phyloP scores from a whole-genome alignment of 495 filamentous ascomycete species.

The Achaetomiella virescens region DNA sequence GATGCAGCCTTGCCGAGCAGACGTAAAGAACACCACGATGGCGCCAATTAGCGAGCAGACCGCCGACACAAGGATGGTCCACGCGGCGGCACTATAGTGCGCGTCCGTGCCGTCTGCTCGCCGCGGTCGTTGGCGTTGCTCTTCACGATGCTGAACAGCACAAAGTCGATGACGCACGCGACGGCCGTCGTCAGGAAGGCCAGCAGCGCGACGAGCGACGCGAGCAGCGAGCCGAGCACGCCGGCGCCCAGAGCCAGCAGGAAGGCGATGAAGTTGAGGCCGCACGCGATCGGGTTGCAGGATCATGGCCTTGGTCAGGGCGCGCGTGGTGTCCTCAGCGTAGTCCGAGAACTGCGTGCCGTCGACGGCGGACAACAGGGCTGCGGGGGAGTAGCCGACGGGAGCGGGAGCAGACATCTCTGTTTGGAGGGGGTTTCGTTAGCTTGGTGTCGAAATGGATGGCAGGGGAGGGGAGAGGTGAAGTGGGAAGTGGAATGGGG shows the following conservation, averaged over 20 bases:
- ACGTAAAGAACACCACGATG: slow-evolving; percentile 52
- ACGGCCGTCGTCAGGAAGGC: slow-evolving; percentile 52
- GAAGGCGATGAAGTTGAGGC: slow-evolving; percentile 54
- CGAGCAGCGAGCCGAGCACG: slow-evolving; percentile 46
- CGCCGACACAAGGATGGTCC: slow-evolving; percentile 46
- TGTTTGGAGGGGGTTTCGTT: slow-evolving; percentile 23
- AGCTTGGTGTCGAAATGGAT: slow-evolving; percentile 2
- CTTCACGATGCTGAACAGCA: slow-evolving; percentile 46
- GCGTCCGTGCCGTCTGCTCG: slow-evolving; percentile 25
- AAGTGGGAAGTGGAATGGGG: neutral
- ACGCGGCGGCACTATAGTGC: slow-evolving; percentile 42
- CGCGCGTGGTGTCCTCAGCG: slow-evolving; percentile 37
- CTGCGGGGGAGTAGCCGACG: slow-evolving; percentile 50
- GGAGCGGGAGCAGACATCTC: slow-evolving; percentile 39
- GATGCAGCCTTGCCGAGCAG: slow-evolving; percentile 39
- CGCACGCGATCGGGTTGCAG: slow-evolving; percentile 56
- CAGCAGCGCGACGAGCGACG: slow-evolving; percentile 40
- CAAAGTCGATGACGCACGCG: slow-evolving; percentile 51
- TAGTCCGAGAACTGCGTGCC: slow-evolving; percentile 37
- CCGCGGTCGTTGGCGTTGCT: slow-evolving; percentile 42
- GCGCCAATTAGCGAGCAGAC: slow-evolving; percentile 48
- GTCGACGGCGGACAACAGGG: slow-evolving; percentile 34
- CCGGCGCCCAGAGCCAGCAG: slow-evolving; percentile 48
- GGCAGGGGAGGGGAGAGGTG: neutral
- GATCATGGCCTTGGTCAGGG: slow-evolving; percentile 51